Evolutionary conservation across 768 basidiomycete genomes (phyloP), one percentile per base, ranked within the genome.

Genomic region (Tulasnella sp.): DNA sequence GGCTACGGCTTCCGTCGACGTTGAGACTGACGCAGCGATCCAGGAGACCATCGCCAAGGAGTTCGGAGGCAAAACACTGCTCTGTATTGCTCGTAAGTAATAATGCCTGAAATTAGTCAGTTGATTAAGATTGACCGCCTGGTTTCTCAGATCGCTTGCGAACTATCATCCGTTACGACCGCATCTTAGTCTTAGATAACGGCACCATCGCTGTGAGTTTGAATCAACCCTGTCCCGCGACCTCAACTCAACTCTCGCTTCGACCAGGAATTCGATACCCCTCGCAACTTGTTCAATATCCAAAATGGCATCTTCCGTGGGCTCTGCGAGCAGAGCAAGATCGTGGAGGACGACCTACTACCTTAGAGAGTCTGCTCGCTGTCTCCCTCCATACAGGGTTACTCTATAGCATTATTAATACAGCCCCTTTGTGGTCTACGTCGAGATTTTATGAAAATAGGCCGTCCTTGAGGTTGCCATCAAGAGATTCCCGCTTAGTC

Each of bases 111-210:
- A 31, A 39, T 12, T 31, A 16, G 7, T 39, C 21, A 24, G 9
- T 36, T 2, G 27, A 58, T 31, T 34, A 56, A 21, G 38, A 56
- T 68, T 73, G 46, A 71, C 31, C 0, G 10, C 42, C 12, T 31
- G 21, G 36, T 39, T 44, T 44, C 27, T 44, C 44, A 79, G 78
- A 80, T 75, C 80, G 80, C 12, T 42, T 80, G 36, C 77, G 80
- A 31, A 80, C 80, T 6, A 80, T 88, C 18, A 82, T 88, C 40
- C 78, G 71, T 48, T 91, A 81, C 80, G 88, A 88, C 80, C 81
- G 84, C 42, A 84, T 95, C 88, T 86, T 89, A 84, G 83, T 87
- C 84, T 84, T 93, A 91, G 89, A 90, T 76, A 90, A 92, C 81
- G 91, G 91, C 5, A 85, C 81, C 12, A 85, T 86, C 5, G 87